Evolutionary conservation across 441 rosid species (phyloP).

Genomic region (Raphanus hybrid): DNA sequence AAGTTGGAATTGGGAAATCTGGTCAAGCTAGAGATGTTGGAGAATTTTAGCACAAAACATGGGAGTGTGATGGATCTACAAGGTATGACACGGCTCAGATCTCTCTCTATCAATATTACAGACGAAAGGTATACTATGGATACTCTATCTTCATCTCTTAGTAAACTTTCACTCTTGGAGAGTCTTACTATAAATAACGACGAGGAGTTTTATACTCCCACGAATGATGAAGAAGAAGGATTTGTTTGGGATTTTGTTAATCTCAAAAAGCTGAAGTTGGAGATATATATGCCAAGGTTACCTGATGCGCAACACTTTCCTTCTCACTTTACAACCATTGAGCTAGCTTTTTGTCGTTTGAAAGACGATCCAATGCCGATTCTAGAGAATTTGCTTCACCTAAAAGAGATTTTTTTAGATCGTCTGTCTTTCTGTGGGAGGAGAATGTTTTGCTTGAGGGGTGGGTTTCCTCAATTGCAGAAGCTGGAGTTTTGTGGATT

Average conservation of each 20-base stretch:
- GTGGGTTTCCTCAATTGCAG: no score
- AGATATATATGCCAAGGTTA: no score
- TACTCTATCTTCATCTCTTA: not conserved
- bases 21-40: not conserved
- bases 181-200: not conserved
- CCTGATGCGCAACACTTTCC: no score
- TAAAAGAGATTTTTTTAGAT: not conserved
- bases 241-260: no score
- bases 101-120: not conserved
- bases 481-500: no score
- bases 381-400: not conserved
- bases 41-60: not conserved
- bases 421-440: fast-evolving
- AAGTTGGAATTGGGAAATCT: not conserved
- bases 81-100: not conserved
- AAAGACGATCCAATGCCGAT: not conserved
- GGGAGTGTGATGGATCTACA: not conserved
- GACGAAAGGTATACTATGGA: not conserved
- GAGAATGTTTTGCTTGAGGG: no score
- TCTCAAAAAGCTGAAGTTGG: not conserved
- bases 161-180: not conserved
- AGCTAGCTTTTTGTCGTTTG: not conserved
- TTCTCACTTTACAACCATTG: not conserved
- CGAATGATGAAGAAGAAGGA: not conserved
- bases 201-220: not conserved